Conservation (phyloP, 768 basidiomycete species). For the Lactifluus piperatus region DNA sequence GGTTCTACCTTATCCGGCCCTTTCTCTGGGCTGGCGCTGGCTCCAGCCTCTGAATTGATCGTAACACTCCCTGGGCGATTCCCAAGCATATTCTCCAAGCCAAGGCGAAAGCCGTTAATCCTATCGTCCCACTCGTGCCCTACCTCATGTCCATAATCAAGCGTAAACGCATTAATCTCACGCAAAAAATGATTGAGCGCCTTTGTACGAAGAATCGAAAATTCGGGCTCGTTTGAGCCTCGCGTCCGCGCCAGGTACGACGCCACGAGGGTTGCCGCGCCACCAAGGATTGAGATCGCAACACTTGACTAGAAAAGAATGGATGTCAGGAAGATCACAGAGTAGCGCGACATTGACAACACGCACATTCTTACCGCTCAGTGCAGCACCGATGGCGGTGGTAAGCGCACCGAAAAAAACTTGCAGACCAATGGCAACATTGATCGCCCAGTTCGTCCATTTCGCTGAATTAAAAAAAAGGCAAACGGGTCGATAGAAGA, state of each 20-base stretch:
- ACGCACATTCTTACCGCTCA: slow-evolving; percentile 19
- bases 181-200: slow-evolving; percentile 63
- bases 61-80: slow-evolving; percentile 24
- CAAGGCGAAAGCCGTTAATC: slow-evolving; percentile 29
- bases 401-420: slow-evolving; percentile 25
- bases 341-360: no score
- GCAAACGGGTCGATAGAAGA: neutral
- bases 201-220: slow-evolving; percentile 45
- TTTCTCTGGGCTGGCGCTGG: neutral
- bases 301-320: slow-evolving; percentile 29
- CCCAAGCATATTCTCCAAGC: slow-evolving; percentile 43
- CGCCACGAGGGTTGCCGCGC: slow-evolving; percentile 57
- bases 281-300: slow-evolving; percentile 39
- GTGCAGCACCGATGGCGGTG: slow-evolving; percentile 23
- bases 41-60: neutral
- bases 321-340: neutral
- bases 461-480: slow-evolving; percentile 18
- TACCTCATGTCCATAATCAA: slow-evolving; percentile 42
- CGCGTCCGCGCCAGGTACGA: slow-evolving; percentile 64
- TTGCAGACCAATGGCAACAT: slow-evolving; percentile 25
- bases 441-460: slow-evolving; percentile 17
- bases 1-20: neutral
- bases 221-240: slow-evolving; percentile 62
- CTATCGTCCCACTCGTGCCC: slow-evolving; percentile 29
- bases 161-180: slow-evolving; percentile 45